phyloP scores from a whole-genome alignment of 2,329 filamentous ascomycete genomes.

The Fusarium drepaniforme region DNA sequence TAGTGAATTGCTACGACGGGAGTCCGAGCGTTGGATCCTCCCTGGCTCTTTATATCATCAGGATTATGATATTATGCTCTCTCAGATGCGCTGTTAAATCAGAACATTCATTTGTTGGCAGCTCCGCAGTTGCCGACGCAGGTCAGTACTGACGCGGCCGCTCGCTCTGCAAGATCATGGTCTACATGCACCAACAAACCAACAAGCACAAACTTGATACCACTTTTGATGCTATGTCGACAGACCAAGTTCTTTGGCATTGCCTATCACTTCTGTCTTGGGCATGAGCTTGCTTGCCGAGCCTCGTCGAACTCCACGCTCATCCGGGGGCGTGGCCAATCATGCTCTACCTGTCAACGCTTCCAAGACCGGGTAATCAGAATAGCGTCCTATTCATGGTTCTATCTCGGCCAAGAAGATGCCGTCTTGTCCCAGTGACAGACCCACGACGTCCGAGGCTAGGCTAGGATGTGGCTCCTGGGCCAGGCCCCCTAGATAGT shows the following conservation, averaged over 20 bases:
- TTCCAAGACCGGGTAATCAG: not conserved
- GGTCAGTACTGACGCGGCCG: not conserved
- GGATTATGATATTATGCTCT: not conserved
- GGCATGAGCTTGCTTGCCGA: not conserved
- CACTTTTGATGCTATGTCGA: not conserved
- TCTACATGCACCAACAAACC: not conserved
- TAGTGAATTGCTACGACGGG: conserved; percentile 1
- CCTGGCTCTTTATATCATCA: conserved; percentile 23
- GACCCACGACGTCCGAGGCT: not conserved
- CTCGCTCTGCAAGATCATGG: not conserved
- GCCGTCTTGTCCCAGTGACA: not conserved
- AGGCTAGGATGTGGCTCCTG: not conserved
- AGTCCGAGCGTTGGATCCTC: conserved; percentile 37
- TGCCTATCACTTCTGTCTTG: not conserved
- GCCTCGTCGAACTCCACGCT: not conserved
- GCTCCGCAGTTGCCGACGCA: conserved; percentile 5
- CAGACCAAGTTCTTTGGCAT: not conserved
- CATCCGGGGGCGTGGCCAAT: not conserved
- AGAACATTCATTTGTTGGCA: conserved; percentile 5
- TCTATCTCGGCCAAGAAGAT: not conserved
- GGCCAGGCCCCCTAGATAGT: not conserved
- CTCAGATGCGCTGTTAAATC: not conserved
- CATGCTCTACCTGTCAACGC: not conserved
- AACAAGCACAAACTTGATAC: not conserved
- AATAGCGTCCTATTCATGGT: not conserved